Conservation (phyloP, 768 basidiomycete species). For the Hydnomerulius pinastri region DNA sequence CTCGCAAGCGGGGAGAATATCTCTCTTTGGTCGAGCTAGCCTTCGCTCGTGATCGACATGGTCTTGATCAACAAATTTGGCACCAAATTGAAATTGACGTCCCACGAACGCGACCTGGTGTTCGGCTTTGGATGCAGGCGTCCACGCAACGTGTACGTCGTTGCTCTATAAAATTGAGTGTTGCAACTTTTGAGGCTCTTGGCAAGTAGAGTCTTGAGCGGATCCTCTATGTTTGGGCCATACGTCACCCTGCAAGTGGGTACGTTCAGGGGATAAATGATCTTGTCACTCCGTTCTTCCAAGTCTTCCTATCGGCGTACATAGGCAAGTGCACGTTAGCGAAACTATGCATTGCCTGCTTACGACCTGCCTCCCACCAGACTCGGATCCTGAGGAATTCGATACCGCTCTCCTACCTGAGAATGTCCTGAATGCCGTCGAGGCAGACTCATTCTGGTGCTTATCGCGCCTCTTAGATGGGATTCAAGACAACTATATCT, state of each 20-base stretch:
- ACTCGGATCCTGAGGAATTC: conserved; percentile 87
- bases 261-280: conserved; percentile 99
- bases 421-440: conserved; percentile 76
- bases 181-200: conserved; percentile 18
- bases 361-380: conserved; percentile 42
- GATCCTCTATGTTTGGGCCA: conserved; percentile 98
- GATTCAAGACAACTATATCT: conserved; percentile 98
- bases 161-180: neutral
- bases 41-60: conserved; percentile 82
- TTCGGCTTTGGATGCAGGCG: conserved; percentile 87
- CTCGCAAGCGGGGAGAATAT: conserved; percentile 91
- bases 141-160: conserved; percentile 81
- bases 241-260: conserved; percentile 96
- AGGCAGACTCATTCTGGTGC: conserved; percentile 99
- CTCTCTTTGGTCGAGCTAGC: conserved; percentile 85
- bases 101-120: conserved; percentile 90
- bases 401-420: conserved; percentile 77
- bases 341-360: conserved; percentile 1
- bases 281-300: conserved; percentile 95
- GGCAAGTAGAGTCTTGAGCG: conserved; percentile 80
- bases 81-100: conserved; percentile 99
- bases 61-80: conserved; percentile 96
- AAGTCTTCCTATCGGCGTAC: conserved; percentile 94
- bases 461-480: conserved; percentile 92
- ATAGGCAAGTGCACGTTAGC: conserved; percentile 59